phyloP scores from a whole-genome alignment of 495 filamentous ascomycete genomes.

The Cercophora scortea region DNA sequence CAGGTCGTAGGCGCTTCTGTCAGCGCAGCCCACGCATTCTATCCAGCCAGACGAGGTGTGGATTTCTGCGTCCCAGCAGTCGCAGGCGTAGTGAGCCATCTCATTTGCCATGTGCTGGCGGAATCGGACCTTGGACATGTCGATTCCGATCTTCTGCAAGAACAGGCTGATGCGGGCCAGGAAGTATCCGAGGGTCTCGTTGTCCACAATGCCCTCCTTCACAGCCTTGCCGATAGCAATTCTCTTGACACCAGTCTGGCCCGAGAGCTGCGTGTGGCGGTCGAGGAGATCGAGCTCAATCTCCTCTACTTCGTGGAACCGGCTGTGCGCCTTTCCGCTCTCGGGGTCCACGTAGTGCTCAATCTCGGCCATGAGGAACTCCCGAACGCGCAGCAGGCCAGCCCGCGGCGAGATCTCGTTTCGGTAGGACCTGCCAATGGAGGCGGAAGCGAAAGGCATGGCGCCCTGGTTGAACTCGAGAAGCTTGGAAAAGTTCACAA shows the following conservation, averaged over 20 bases:
- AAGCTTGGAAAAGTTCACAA: constrained; percentile 66
- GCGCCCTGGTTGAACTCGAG: constrained; percentile 67
- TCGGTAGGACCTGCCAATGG: constrained; percentile 70
- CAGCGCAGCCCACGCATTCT: constrained; percentile 79
- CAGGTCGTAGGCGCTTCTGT: constrained; percentile 74
- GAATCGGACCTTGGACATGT: constrained; percentile 68
- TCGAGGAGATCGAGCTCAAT: constrained; percentile 61
- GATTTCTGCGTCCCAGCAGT: constrained; percentile 83
- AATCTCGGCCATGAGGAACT: constrained; percentile 80
- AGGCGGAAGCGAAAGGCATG: constrained; percentile 74
- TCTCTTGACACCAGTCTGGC: constrained; percentile 52
- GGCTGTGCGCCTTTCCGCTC: constrained; percentile 60
- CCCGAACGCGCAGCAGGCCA: constrained; percentile 68
- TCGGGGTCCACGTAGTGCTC: constrained; percentile 74
- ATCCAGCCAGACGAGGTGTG: constrained; percentile 77
- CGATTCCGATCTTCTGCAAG: constrained; percentile 61
- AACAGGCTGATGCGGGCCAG: constrained; percentile 70
- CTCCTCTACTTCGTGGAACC: constrained; percentile 60
- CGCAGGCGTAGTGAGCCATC: constrained; percentile 69
- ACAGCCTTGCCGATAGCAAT: constrained; percentile 68
- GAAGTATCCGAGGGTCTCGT: constrained; percentile 86
- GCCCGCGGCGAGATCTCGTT: constrained; percentile 72
- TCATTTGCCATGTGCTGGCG: constrained; percentile 81
- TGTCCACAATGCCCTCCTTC: constrained; percentile 60
- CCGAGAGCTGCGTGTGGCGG: constrained; percentile 63